Evolutionary conservation across 352 stramenopile genomes (phyloP), one percentile per base, ranked within the genome.

Genomic region (Phytopythium mirpurense): DNA sequence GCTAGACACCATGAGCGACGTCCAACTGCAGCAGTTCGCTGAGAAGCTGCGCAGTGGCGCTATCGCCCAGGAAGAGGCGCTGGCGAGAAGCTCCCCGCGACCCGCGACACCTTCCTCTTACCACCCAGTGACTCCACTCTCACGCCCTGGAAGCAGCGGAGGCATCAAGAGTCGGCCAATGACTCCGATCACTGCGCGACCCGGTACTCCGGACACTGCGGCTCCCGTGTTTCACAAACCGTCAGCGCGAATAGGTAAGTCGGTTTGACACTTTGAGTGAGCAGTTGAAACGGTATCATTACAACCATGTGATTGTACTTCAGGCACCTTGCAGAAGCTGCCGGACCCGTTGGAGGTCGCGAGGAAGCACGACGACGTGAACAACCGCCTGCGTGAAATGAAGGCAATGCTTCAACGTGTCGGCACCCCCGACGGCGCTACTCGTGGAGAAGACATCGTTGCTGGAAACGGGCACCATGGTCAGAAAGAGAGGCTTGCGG

Each of bases 1-100:
- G 15, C 62, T 91, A 4, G 77, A 91, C 41, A 69, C 54, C 18
- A 66, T 91, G 51, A 71, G 59, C 1, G 76, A 88, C 27, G 38
- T 62, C 8, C 65, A 79, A 44, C 55, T 86, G 8, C 69, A 78
- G n/a, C 55, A 47, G 19, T 65, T 74, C 40, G 54, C 70, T 5
- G 67, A 81, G n/a, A 72, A 60, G 18, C 51, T 87, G 31, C 70
- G 68, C 48, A 78, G 51, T 40, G 74, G 76, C 1, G 41, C 54
- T 10, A 66, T 80, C 18, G 66, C 62, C 0, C 70, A 83, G 42
- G 62, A 70, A 19, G 59, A 63, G 6, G 37, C 74, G 12, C 54
- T 73, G 5, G 47, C 46, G 37, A 60, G 72, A 7, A 54, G 52
- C 36, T 60, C 59, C 10, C 53, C 55, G 31, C 58, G 79, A 51